These are phyloP conservation scores for Coriolopsis trogii DNA, from an alignment of 1,284 basidiomycete genomes.

Conservation along the genomic window DNA sequence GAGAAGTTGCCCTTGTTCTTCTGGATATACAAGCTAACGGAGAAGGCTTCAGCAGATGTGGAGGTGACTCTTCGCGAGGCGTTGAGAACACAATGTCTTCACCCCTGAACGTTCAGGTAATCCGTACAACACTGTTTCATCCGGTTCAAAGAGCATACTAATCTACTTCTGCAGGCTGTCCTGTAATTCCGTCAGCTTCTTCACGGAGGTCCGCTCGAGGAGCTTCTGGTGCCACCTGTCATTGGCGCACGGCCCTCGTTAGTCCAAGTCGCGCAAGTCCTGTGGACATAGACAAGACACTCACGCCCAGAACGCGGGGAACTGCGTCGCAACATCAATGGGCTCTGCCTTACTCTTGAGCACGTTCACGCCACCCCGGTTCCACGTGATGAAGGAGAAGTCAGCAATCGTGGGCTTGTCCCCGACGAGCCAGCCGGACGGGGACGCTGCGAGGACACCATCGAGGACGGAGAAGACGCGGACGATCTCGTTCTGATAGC, in stretches of 20 bases:
- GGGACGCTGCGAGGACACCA: slow-evolving; percentile 28
- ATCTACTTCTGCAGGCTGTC: not conserved
- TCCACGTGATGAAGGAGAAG: slow-evolving; percentile 27
- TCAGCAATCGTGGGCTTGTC: slow-evolving; percentile 30
- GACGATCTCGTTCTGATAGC: slow-evolving; percentile 18
- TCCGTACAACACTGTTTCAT: no score
- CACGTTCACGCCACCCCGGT: slow-evolving; percentile 12
- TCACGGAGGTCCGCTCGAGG: slow-evolving; percentile 7
- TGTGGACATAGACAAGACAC: not conserved
- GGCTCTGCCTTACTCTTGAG: slow-evolving; percentile 12
- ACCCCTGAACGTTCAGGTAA: no score
- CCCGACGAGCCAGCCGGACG: slow-evolving; percentile 22
- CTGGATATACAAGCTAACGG: no score
- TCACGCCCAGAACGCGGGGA: slow-evolving; percentile 20
- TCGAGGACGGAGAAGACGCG: slow-evolving; percentile 39
- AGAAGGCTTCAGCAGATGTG: no score
- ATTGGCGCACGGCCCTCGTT: not conserved
- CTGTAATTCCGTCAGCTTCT: slow-evolving; percentile 4
- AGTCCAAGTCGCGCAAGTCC: not conserved
- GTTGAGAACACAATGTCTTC: no score
- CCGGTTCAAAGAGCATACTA: no score
- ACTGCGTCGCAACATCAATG: slow-evolving; percentile 20
- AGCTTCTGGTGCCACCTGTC: slow-evolving; percentile 16
- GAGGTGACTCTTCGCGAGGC: no score
- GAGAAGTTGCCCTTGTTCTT: no score